Evolutionary conservation across 208 protist genomes (phyloP), one percentile per base, ranked within the genome.

Genomic region (Tritrichomonas musculus): DNA sequence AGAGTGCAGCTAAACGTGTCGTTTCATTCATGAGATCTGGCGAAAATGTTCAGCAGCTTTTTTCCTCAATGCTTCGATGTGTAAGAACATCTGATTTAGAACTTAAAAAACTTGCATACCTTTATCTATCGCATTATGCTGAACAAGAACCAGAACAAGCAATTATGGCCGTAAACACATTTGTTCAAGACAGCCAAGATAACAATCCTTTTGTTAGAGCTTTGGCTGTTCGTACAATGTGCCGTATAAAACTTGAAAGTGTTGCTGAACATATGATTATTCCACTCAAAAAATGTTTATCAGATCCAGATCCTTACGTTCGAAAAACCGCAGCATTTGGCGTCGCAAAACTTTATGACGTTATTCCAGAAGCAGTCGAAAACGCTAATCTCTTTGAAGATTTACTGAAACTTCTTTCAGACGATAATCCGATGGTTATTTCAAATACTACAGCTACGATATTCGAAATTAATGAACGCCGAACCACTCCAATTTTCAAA

Each of bases 321-420:
- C 96, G 98, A 80, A 98, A 99, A 94, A 99, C 98, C 17, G 98
- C 99, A 9, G 98, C 97, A 20, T 96, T 99, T 41, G 98, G 97
- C 80, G 97, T 99, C 77, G 96, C 98, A 3, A 99, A 99, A 95
- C 94, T 99, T n/a, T 99, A 98, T 94, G 97, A 98, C 93, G 96
- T 99, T 47, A 97, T 97, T 80, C 96, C 97, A 36, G 96, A 97
- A 39, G 93, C 97, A 1, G 96, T 97, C 3, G 95, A 97, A 64
- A 96, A 98, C 33, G 95, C 96, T 57, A 97, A 96, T 41, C 96
- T 98, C 41, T 72, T 97, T 69, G 92, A 96, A n/a, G 94, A 93
- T 50, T 93, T 98, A 33, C n/a, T 88, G 39, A 96, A 97, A 44
- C 94, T 99, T 73, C 95, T 99, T 9, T 94, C 94, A 33, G 98